These are phyloP conservation scores for Phytophthora fragariae DNA, from an alignment of 352 stramenopile genomes.

Conservation along the genomic window DNA sequence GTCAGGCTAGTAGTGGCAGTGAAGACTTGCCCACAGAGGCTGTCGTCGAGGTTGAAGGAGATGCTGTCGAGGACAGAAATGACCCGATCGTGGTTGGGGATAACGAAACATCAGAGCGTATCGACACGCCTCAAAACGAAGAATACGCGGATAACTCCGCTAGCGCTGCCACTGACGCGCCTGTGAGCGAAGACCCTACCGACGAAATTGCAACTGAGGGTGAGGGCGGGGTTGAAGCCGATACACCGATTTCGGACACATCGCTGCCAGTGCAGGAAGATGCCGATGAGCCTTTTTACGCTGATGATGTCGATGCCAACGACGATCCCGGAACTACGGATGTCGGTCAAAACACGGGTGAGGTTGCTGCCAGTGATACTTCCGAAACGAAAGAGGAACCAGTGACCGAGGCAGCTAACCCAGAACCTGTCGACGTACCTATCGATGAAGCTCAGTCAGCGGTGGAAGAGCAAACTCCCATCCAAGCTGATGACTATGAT, in stretches of 20 bases:
- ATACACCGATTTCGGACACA: background rate
- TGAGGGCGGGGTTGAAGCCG: constrained; percentile 1
- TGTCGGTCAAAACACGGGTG: background rate
- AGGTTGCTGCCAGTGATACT: background rate
- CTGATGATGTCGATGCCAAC: background rate
- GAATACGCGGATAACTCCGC: background rate
- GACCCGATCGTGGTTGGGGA: background rate
- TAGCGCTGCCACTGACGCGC: background rate
- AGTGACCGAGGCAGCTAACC: background rate
- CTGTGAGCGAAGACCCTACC: background rate
- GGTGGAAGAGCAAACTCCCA: background rate
- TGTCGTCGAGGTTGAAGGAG: background rate
- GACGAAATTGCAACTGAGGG: background rate
- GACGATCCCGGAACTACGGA: constrained; percentile 1
- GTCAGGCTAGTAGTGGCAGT: constrained; percentile 6
- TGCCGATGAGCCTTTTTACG: background rate
- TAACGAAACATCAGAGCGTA: background rate
- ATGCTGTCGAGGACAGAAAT: background rate
- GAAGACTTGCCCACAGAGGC: constrained; percentile 2
- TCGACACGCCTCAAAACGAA: background rate
- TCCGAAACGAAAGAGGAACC: constrained; percentile 3
- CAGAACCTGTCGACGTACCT: constrained; percentile 8
- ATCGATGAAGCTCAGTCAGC: constrained; percentile 9
- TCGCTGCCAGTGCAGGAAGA: background rate
- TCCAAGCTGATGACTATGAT: constrained; percentile 14